Evolutionary conservation across 176 grass and related monocot genomes (phyloP).

Genomic region (Puccinellia tenuiflora): DNA sequence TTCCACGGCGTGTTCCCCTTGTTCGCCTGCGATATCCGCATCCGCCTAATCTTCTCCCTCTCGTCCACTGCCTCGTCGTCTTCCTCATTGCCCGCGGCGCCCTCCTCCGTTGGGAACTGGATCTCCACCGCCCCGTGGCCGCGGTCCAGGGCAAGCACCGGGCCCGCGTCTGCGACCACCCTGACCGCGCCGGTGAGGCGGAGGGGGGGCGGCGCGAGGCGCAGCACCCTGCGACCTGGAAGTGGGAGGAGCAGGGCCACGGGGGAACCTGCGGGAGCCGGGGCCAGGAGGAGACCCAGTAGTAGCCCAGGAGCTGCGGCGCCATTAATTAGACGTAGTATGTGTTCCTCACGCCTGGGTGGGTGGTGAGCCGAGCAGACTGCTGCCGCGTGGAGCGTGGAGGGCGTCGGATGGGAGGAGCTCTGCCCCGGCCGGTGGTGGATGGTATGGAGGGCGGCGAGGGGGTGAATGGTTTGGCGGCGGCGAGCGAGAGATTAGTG

Average conservation of each 20-base stretch:
- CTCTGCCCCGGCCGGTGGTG: neutral
- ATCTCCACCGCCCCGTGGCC: neutral
- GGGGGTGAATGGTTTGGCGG: neutral
- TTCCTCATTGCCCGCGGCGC: neutral
- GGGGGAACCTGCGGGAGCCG: constrained; percentile 13
- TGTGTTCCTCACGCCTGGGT: neutral
- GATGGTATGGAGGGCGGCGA: neutral
- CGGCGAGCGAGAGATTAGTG: neutral
- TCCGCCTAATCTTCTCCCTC: constrained; percentile 65
- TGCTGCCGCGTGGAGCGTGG: neutral
- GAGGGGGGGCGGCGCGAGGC: neutral
- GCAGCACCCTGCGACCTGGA: neutral
- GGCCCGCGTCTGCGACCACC: constrained; percentile 5
- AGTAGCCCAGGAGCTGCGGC: constrained; percentile 37
- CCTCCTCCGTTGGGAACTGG: neutral
- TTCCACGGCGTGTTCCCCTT: constrained; percentile 96
- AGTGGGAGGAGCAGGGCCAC: constrained; percentile 6
- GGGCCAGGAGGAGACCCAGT: constrained; percentile 31
- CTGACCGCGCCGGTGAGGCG: neutral
- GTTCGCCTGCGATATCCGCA: constrained; percentile 82
- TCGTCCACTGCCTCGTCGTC: constrained; percentile 44
- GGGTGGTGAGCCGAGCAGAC: neutral
- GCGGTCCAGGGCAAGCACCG: neutral
- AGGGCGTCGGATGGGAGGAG: neutral
- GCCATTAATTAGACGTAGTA: constrained; percentile 22